Conservation (phyloP, 2,329 filamentous ascomycete genomes). For the Cytospora chrysosperma region DNA sequence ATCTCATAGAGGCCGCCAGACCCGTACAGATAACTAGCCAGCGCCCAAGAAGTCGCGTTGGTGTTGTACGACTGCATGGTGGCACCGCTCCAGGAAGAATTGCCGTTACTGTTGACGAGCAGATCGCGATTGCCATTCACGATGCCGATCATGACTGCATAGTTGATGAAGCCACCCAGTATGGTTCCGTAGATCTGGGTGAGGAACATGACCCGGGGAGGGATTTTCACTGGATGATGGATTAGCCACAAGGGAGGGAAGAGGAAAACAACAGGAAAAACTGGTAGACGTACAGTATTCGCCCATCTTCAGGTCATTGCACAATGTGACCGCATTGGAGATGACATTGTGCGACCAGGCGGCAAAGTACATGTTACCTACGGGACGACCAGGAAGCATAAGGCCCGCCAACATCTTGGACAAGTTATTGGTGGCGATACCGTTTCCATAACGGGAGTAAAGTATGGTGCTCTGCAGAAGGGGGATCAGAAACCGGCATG, state of each 20-base stretch:
- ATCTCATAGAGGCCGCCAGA: conserved; percentile 42
- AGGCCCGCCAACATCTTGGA: conserved; percentile 57
- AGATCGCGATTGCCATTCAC: conserved; percentile 48
- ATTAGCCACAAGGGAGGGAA: conserved; percentile 25
- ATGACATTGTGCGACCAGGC: conserved; percentile 60
- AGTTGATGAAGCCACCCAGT: conserved; percentile 53
- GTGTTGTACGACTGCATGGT: conserved; percentile 50
- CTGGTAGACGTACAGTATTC: conserved; percentile 50
- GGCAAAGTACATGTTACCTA: conserved; percentile 59
- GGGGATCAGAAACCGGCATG: conserved; percentile 23
- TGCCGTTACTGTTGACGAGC: conserved; percentile 45
- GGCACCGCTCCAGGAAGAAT: conserved; percentile 53
- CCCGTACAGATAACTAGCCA: conserved; percentile 55
- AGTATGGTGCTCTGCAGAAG: conserved; percentile 47
- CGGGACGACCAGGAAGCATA: conserved; percentile 47
- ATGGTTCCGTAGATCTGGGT: conserved; percentile 57
- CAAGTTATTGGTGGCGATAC: conserved; percentile 58
- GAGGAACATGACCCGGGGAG: conserved; percentile 53
- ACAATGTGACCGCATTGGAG: conserved; percentile 47
- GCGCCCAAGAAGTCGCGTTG: conserved; percentile 48
- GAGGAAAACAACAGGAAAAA: not conserved
- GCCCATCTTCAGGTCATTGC: conserved; percentile 56
- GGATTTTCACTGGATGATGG: conserved; percentile 47
- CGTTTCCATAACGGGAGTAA: conserved; percentile 53
- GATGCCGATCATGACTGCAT: conserved; percentile 55